Percentiles rank a stretch among this genome's conserved stretches.
Conservation (phyloP, 495 filamentous ascomycete species). For the Amniculicola lignicola region DNA sequence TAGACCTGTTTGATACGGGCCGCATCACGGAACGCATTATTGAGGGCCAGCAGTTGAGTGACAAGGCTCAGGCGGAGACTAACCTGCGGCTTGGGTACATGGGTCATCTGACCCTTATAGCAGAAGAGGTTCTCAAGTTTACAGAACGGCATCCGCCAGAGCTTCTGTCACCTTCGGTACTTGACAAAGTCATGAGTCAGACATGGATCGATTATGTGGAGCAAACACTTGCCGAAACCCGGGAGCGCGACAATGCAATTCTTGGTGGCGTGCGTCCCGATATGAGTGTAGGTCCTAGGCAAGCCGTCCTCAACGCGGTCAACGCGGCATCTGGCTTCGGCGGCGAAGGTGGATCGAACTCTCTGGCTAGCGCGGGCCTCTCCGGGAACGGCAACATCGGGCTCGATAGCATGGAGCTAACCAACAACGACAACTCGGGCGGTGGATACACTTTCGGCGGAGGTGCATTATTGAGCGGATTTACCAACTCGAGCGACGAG, state of each 20-base stretch:
- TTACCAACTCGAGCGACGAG: conserved; percentile 91
- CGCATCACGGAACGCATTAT: conserved; percentile 88
- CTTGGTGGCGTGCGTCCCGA: conserved; percentile 95
- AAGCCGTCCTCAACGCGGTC: conserved; percentile 61
- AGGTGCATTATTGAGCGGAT: conserved; percentile 71
- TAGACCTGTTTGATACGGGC: conserved; percentile 86
- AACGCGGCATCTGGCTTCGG: conserved; percentile 59
- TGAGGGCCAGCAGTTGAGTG: conserved; percentile 80
- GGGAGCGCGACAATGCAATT: conserved; percentile 96
- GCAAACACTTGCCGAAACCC: conserved; percentile 85
- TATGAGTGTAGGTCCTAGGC: conserved; percentile 66
- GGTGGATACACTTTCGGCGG: conserved; percentile 60
- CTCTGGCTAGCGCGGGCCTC: conserved; percentile 13
- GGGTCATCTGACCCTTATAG: conserved; percentile 95
- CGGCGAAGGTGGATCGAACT: conserved; percentile 36
- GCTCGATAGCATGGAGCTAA: conserved; percentile 75
- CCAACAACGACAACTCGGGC: conserved; percentile 60
- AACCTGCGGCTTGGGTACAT: conserved; percentile 97
- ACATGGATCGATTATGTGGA: conserved; percentile 97
- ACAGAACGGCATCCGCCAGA: conserved; percentile 91
- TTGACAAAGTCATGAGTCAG: conserved; percentile 81
- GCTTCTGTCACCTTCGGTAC: conserved; percentile 73
- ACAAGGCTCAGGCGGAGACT: conserved; percentile 72
- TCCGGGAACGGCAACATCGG: conserved; percentile 46
- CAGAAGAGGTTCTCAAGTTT: conserved; percentile 98